Percentiles rank a stretch among this genome's conserved stretches.
phyloP scores from a whole-genome alignment of 2,329 filamentous ascomycete species.

The Monilinia fructigena region DNA sequence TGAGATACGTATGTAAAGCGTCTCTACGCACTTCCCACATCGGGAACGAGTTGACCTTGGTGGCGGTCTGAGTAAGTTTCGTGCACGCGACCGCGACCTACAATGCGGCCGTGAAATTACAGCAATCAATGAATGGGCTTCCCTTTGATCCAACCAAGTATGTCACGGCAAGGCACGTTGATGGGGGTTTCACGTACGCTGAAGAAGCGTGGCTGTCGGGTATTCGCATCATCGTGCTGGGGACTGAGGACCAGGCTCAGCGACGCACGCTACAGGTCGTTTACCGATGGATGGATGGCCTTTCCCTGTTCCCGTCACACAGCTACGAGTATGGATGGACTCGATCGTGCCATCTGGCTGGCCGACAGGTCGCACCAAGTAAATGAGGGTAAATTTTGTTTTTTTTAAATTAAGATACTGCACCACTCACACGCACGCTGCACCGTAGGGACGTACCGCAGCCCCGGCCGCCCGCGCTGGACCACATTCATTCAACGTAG shows the following conservation, averaged over 20 bases:
- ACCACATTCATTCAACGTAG: too few species aligned
- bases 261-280: background rate
- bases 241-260: background rate
- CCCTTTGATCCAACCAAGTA: background rate
- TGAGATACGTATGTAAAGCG: background rate
- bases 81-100: slow-evolving; percentile 15
- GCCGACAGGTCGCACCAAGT: background rate
- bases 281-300: background rate
- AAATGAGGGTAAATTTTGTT: background rate
- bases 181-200: background rate
- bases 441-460: too few species aligned
- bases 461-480: too few species aligned
- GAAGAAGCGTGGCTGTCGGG: slow-evolving; percentile 11
- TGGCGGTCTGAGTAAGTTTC: slow-evolving; percentile 20
- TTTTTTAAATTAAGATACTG: too few species aligned
- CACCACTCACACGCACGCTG: too few species aligned
- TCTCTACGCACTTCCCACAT: background rate
- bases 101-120: background rate
- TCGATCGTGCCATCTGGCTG: slow-evolving; percentile 11
- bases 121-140: background rate
- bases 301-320: background rate
- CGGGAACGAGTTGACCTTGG: background rate
- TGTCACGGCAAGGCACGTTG: slow-evolving; percentile 9
- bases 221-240: slow-evolving; percentile 10
- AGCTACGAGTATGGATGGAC: background rate